Evolutionary conservation across 2,329 filamentous ascomycete genomes (phyloP).

Genomic region (Macroventuria anomochaeta): DNA sequence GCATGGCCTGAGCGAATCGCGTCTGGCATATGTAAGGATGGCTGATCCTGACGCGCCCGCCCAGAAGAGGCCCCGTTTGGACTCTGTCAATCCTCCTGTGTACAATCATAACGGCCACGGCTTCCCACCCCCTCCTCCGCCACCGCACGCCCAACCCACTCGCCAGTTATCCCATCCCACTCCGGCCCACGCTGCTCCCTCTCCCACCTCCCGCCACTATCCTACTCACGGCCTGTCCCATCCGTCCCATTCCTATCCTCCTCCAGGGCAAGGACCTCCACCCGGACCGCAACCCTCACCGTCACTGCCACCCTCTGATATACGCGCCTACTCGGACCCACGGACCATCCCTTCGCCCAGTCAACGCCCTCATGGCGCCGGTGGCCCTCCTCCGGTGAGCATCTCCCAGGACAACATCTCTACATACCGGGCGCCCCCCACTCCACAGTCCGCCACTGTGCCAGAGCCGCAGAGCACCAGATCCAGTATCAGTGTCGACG

Average conservation of each 20-base stretch:
- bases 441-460: slow-evolving; percentile 33
- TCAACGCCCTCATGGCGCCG: slow-evolving; percentile 46
- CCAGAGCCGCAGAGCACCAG: slow-evolving; percentile 34
- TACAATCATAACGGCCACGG: slow-evolving; percentile 42
- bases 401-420: slow-evolving; percentile 45
- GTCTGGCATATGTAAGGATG: slow-evolving; percentile 48
- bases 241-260: slow-evolving; percentile 31
- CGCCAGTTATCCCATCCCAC: slow-evolving; percentile 42
- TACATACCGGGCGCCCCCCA: slow-evolving; percentile 42
- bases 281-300: slow-evolving; percentile 38
- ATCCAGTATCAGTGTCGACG: slow-evolving; percentile 37
- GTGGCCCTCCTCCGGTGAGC: slow-evolving; percentile 38
- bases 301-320: slow-evolving; percentile 43
- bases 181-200: slow-evolving; percentile 38
- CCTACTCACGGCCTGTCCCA: slow-evolving; percentile 36
- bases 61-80: slow-evolving; percentile 50
- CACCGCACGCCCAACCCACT: slow-evolving; percentile 38
- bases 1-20: slow-evolving; percentile 50
- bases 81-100: slow-evolving; percentile 42
- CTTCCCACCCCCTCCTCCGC: slow-evolving; percentile 40
- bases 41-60: slow-evolving; percentile 49
- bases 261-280: slow-evolving; percentile 29
- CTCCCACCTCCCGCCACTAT: slow-evolving; percentile 37
- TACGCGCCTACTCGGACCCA: slow-evolving; percentile 43
- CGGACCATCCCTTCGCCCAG: slow-evolving; percentile 43